A percentile compares a stretch with the other conserved stretches of the same genome.
These are phyloP conservation scores for Ophiostoma ulmi DNA, from an alignment of 2,329 filamentous ascomycete genomes.

Conservation along the genomic window DNA sequence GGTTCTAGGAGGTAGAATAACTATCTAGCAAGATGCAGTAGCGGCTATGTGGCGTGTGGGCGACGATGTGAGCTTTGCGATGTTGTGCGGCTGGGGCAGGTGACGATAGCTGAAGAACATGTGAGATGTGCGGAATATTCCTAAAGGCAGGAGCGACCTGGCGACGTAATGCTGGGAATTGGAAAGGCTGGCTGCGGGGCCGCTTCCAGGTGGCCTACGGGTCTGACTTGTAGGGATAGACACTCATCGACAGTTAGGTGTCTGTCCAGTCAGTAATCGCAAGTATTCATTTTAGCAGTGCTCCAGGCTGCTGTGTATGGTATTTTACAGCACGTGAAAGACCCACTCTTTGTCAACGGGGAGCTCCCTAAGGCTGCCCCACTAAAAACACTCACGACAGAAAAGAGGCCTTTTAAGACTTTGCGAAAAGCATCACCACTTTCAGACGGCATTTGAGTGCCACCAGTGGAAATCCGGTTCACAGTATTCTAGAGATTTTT, in stretches of 20 bases:
- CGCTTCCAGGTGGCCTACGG: background rate
- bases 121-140: background rate
- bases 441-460: background rate
- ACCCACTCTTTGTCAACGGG: constrained; percentile 15
- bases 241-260: background rate
- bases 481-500: background rate
- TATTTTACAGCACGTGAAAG: constrained; percentile 20
- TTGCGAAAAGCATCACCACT: constrained; percentile 2
- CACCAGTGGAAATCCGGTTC: background rate
- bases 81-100: background rate
- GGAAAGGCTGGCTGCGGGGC: constrained; percentile 24
- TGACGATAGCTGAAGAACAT: background rate
- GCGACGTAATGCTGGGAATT: constrained; percentile 16
- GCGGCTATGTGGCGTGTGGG: background rate
- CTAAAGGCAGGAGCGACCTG: background rate
- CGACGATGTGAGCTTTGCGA: background rate
- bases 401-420: background rate
- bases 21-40: background rate
- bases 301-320: background rate
- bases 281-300: background rate
- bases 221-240: constrained; percentile 3
- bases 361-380: constrained; percentile 15
- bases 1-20: background rate
- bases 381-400: background rate
- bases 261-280: background rate